Base-by-base conservation (phyloP, 164 flowering plant species). In the Chimonanthus praecox region DNA sequence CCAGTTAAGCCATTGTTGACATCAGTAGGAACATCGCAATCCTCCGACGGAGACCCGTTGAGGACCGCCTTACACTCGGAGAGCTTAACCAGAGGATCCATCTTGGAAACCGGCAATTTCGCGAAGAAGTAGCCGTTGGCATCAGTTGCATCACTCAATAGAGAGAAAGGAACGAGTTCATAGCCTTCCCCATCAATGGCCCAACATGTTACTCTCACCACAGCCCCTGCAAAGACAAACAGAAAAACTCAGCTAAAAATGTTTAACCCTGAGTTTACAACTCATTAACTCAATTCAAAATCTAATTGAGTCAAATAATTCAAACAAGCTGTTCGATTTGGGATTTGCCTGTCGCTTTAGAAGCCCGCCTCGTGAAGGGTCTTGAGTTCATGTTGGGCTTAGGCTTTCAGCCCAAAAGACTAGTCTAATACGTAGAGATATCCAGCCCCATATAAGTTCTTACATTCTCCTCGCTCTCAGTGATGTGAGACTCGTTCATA, bases 51-150 rank as follows among this genome's bases (percentile, higher is more conserved):
- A 18, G 87, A 83, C 16, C 61, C 58, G n/a, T 87, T 79, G 44
- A 87, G 83, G 71, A 80, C 82, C 2, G 85, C 82, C 72, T 78
- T 81, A 84, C 89, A 87, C 60, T 83, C 75, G 3, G 48, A 67
- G 3, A 80, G 49, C 75, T 70, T 80, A 71, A 72, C 69, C 3
- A 60, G 58, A 0, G 69, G 62, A 50, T 79, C 66, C 1, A 82
- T 65, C 78, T 79, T 77, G 4, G 58, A 33, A 47, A 78, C 64
- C 6, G 79, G 75, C 46, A 82, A 64, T 43, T 78, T 79, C 1
- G 79, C 80, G 0, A 83, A 80, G 78, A 75, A 87, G 72, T 81
- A 81, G 50, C 88, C 88, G 45, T 81, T 84, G 4, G 54, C 76
- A 70, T 85, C 82, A 1, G 84, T 78, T 16, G 77, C 76, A 2